These are phyloP conservation scores for Picochlorum sp. DNA, from an alignment of 139 green algal genomes.

Conservation along the genomic window DNA sequence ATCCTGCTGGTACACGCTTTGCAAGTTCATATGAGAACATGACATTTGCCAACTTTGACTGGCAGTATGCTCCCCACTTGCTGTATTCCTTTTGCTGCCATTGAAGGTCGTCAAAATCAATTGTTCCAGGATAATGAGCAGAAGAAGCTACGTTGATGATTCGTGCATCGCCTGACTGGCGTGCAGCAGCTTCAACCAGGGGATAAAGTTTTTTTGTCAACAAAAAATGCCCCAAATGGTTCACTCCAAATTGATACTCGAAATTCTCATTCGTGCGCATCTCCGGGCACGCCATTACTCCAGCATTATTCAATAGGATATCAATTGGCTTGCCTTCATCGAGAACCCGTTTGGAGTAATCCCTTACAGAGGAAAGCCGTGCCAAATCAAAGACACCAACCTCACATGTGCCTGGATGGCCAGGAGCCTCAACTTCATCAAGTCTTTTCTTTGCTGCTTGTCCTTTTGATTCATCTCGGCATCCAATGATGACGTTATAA, in stretches of 20 bases:
- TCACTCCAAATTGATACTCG: slow-evolving; percentile 58
- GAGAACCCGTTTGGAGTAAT: slow-evolving; percentile 35
- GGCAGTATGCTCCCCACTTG: slow-evolving; percentile 44
- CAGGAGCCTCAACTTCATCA: background rate
- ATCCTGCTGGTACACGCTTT: slow-evolving; percentile 24
- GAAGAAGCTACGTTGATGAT: slow-evolving; percentile 74
- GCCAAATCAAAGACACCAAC: slow-evolving; percentile 49
- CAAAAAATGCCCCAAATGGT: slow-evolving; percentile 71
- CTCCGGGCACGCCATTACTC: slow-evolving; percentile 68
- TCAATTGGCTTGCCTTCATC: slow-evolving; percentile 48
- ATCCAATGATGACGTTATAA: slow-evolving; percentile 55
- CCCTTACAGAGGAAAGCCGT: slow-evolving; percentile 42
- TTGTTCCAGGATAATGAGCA: slow-evolving; percentile 62
- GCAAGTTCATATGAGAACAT: slow-evolving; percentile 82
- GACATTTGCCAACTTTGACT: slow-evolving; percentile 86
- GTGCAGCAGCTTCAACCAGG: slow-evolving; percentile 27
- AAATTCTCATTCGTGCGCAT: slow-evolving; percentile 63
- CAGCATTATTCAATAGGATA: slow-evolving; percentile 73
- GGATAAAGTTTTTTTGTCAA: slow-evolving; percentile 63
- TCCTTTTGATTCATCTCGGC: slow-evolving; percentile 41
- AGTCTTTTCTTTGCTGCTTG: slow-evolving; percentile 21
- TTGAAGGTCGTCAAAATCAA: slow-evolving; percentile 71
- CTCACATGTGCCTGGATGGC: slow-evolving; percentile 27
- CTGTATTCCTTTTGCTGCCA: slow-evolving; percentile 34
- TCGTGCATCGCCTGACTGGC: slow-evolving; percentile 15